A percentile compares a stretch with the other conserved stretches of the same genome.
Conservation (phyloP, 2,329 filamentous ascomycete species). For the Colletotrichum brevisporum region DNA sequence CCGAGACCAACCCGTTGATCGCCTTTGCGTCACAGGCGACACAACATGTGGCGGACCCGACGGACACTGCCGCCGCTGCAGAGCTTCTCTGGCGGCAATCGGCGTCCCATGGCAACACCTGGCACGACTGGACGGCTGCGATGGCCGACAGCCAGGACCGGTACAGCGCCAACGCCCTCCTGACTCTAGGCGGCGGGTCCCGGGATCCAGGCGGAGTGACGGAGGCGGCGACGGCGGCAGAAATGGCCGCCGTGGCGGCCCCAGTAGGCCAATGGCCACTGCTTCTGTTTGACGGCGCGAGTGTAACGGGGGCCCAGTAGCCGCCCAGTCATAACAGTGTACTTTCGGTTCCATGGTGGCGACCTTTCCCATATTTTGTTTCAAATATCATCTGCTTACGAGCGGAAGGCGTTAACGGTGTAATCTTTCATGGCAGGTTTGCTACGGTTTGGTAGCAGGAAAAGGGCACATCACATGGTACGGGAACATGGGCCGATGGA, state of each 20-base stretch:
- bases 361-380: not conserved
- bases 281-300: constrained; percentile 32
- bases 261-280: constrained; percentile 37
- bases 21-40: constrained; percentile 57
- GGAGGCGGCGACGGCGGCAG: constrained; percentile 36
- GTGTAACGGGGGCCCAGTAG: constrained; percentile 21
- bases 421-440: not conserved
- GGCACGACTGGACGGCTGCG: constrained; percentile 69
- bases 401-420: constrained; percentile 27
- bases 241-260: constrained; percentile 22
- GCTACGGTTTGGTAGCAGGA: constrained; percentile 3
- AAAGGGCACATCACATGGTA: constrained; percentile 2
- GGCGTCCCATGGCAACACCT: constrained; percentile 57
- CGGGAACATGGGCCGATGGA: constrained; percentile 6
- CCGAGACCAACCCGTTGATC: constrained; percentile 54
- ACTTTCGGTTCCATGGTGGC: too few species aligned
- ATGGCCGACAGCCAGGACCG: constrained; percentile 65
- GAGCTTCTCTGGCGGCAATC: constrained; percentile 52
- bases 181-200: constrained; percentile 58
- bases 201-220: constrained; percentile 31
- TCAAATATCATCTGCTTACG: not conserved
- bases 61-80: constrained; percentile 43
- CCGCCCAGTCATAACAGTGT: not conserved
- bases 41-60: constrained; percentile 49
- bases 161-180: constrained; percentile 63